Base-by-base conservation (phyloP, 2,329 filamentous ascomycete genomes). In the Trichoderma harzianum region DNA sequence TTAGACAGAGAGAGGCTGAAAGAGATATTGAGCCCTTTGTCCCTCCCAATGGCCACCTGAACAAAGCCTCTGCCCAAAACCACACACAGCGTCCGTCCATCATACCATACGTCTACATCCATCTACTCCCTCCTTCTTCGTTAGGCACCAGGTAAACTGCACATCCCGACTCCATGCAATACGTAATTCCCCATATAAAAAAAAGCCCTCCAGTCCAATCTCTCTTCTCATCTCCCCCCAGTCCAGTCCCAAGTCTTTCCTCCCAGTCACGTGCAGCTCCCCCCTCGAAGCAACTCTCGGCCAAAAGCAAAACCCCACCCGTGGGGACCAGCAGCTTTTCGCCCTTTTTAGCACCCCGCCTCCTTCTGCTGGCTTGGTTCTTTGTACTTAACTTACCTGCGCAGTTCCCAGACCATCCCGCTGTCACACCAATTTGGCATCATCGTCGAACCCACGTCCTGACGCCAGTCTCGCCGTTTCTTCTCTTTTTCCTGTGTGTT, bases 171-270 rank as follows among this genome's bases (percentile, higher is more conserved):
- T 51, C 55, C 65, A 32, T 43, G 36, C 66, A 47, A 70, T 70
- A 70, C 68, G 68, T 70, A 70, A 70, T 70, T 70, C 60, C 60
- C 68, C 68, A 70, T 70, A 70, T 28, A 47, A 61, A 51, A 32
- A 10, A 11, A 24, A 21, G n/a, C 21, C 21, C 53, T 58, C 55
- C 65, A 67, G 24, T 55, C 63, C 65, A 67, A 34, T 55, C 63
- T 57, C 16, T 60, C 65, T 43, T 60, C 24, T 39, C 60, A 62
- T 57, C 57, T 39, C 43, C 21, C 47, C 16, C 39, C 39, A 36
- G 34, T 36, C 34, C 34, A 36, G 34, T 36, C 34, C 34, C 34
- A n/a, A 34, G 26, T 26, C 26, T 26, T 26, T 26, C 26, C 26
- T 5, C 26, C 26, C 26, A 26, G 26, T 53, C 47, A 71, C 69